Evolutionary conservation across 495 filamentous ascomycete species (phyloP), one percentile per base, ranked within the genome.

Genomic region (Penicillium lividum): DNA sequence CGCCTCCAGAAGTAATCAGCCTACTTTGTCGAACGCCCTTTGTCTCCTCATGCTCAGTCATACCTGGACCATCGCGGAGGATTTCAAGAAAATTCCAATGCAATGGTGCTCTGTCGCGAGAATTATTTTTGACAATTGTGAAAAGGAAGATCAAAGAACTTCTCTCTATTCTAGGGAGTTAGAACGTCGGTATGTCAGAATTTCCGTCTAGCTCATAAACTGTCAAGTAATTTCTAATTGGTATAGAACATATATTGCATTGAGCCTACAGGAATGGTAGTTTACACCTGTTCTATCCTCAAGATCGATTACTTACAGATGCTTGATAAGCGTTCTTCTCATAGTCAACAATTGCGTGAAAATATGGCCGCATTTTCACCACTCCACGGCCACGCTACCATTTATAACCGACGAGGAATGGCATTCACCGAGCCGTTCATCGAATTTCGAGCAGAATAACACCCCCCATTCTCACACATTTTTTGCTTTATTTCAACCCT

Each of bases 371-470:
- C 44, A 11, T 25, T 22, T 22, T 22, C 44, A 25, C 4, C 7
- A 47, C 5, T 47, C 44, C 0, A 47, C 7, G 0, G 11, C 8
- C 4, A 4, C 44, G 25, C 1, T 27, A 9, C 44, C 16, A 47
- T 47, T 47, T 18, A 22, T 47, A 27, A 27, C 44, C 6, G 44
- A 47, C 13, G 44, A 47, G 18, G 44, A 47, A 28, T 47, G 44
- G 44, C 44, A 47, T 28, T 47, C 16, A 0, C 8, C 2, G 6
- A 10, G 44, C 28, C 22, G 27, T 27, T 47, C 44, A 47, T 47
- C 8, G 7, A 8, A 47, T 9, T 47, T 28, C 10, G 18, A 22
- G 10, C 18, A 1, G 10, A 27, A 8, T 27, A 0, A 10, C 10
- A 11, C 18, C 18, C 10, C 40, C 5, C 13, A 15, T n/a, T 7